phyloP scores from a whole-genome alignment of 2,329 filamentous ascomycete genomes.

The Diaporthe citriasiana region DNA sequence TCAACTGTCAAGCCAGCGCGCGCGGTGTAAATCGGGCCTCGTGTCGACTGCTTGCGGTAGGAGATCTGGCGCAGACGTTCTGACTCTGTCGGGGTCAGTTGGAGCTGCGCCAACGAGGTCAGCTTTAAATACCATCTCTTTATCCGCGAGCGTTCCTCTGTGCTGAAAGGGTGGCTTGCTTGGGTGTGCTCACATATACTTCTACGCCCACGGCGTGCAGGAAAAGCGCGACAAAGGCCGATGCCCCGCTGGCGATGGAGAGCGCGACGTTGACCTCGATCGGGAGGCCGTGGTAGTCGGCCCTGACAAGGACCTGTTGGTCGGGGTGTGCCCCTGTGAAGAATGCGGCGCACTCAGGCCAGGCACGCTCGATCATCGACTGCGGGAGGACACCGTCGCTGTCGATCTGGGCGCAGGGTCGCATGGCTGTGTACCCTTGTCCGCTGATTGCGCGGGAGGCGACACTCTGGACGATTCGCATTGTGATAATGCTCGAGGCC shows the following conservation, averaged over 20 bases:
- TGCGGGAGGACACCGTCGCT: constrained; percentile 52
- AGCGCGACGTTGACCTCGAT: constrained; percentile 58
- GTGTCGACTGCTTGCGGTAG: constrained; percentile 68
- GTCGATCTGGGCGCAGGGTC: constrained; percentile 64
- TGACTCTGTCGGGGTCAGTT: constrained; percentile 66
- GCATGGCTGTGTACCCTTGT: constrained; percentile 47
- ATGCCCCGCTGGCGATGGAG: constrained; percentile 64
- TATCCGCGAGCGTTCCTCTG: neutral
- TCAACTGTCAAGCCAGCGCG: constrained; percentile 61
- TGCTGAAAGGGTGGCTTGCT: constrained; percentile 32
- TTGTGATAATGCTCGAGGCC: constrained; percentile 66
- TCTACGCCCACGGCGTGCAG: constrained; percentile 66
- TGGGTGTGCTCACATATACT: constrained; percentile 58
- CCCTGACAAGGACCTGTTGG: constrained; percentile 51
- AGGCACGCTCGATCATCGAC: constrained; percentile 51
- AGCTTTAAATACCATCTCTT: neutral
- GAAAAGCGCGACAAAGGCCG: constrained; percentile 65
- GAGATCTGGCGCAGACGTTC: constrained; percentile 68
- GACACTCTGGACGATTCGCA: constrained; percentile 63
- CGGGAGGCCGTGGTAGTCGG: constrained; percentile 50
- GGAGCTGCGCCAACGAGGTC: constrained; percentile 54
- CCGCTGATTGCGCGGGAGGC: constrained; percentile 55
- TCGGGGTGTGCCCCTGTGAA: constrained; percentile 49
- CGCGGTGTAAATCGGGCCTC: constrained; percentile 65
- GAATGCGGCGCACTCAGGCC: constrained; percentile 61